These are phyloP conservation scores for Lactifluus subvellereus DNA, from an alignment of 768 basidiomycete genomes.

Conservation along the genomic window DNA sequence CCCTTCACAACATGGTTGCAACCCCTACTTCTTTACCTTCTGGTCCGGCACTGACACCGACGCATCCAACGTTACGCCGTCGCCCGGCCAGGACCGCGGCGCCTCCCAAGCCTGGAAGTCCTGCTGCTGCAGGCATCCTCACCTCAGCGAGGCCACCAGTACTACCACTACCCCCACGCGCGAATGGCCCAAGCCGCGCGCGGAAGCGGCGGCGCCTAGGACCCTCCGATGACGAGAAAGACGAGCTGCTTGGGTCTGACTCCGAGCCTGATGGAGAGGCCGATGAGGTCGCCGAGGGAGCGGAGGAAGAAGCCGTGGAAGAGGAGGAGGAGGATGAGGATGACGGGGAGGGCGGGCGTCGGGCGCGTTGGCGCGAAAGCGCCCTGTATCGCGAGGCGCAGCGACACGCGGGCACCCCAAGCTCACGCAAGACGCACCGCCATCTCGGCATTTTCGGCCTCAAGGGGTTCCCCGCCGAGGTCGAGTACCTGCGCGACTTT, in stretches of 20 bases:
- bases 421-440: conserved; percentile 45
- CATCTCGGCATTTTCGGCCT: conserved; percentile 56
- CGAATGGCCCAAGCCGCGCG: neutral
- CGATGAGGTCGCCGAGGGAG: conserved; percentile 1
- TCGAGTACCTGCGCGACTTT: conserved; percentile 49
- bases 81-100: conserved; percentile 7
- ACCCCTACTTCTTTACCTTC: neutral
- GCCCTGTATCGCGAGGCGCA: conserved; percentile 45
- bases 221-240: conserved; percentile 24
- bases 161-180: neutral
- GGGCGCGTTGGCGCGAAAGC: conserved; percentile 13
- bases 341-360: neutral
- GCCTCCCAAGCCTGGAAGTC: conserved; percentile 7
- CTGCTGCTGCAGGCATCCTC: neutral
- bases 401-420: conserved; percentile 41
- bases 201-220: conserved; percentile 14
- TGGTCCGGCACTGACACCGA: neutral
- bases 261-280: conserved; percentile 14
- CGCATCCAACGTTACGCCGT: conserved; percentile 5
- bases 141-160: neutral
- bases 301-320: neutral
- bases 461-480: conserved; percentile 41
- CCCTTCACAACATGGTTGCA: neutral
- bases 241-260: conserved; percentile 20
- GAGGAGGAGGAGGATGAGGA: conserved; percentile 18